Evolutionary conservation across 768 basidiomycete genomes (phyloP).

Genomic region (Cyclocybe aegerita): DNA sequence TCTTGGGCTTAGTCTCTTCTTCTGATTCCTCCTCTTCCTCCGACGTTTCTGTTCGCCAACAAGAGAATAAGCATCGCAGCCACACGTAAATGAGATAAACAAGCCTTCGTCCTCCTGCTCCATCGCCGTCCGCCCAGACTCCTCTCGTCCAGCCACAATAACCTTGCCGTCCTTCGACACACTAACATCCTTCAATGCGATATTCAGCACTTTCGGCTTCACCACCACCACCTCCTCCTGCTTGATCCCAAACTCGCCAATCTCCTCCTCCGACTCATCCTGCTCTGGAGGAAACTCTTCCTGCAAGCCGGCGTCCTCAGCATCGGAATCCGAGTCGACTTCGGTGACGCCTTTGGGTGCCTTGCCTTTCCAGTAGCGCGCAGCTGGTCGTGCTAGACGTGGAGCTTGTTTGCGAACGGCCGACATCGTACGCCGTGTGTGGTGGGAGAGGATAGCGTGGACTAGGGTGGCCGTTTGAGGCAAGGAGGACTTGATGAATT

Average conservation of each 20-base stretch:
- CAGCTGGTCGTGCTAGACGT: constrained; percentile 76
- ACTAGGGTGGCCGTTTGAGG: too few species aligned
- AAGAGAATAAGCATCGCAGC: constrained; percentile 11
- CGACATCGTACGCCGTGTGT: constrained; percentile 9
- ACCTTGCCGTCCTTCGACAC: constrained; percentile 82
- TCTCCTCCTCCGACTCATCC: constrained; percentile 39
- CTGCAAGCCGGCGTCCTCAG: constrained; percentile 52
- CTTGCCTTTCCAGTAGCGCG: constrained; percentile 89
- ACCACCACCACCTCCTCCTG: constrained; percentile 31
- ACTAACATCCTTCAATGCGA: constrained; percentile 76
- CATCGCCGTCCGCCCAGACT: constrained; percentile 70
- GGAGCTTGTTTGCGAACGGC: constrained; percentile 65
- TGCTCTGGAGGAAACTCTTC: constrained; percentile 64
- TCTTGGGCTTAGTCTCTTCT: constrained; percentile 41
- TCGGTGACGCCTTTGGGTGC: constrained; percentile 74
- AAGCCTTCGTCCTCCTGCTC: constrained; percentile 43
- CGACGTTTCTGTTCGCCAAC: constrained; percentile 3
- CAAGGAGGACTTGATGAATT: too few species aligned
- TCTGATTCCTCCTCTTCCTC: constrained; percentile 45
- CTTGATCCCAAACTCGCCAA: constrained; percentile 44
- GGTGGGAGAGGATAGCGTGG: too few species aligned
- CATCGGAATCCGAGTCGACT: constrained; percentile 64
- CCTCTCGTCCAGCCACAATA: constrained; percentile 74
- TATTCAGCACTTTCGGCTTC: constrained; percentile 61
- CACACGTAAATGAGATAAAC: constrained; percentile 3